phyloP scores from a whole-genome alignment of 768 basidiomycete genomes.

The Trametes punicea region DNA sequence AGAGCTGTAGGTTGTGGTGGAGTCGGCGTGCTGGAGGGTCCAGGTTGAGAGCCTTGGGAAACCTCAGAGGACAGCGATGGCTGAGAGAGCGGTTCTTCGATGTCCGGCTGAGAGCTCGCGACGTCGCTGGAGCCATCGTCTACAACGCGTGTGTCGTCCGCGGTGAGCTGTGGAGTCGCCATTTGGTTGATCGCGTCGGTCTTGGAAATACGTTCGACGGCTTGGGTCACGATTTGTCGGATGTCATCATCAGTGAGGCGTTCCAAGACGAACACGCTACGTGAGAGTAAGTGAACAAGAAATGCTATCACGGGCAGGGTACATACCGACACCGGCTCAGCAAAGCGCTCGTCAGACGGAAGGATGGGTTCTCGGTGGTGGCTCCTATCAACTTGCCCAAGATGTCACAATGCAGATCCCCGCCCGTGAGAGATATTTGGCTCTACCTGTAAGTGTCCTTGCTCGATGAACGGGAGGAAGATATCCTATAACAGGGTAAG shows the following conservation, averaged over 20 bases:
- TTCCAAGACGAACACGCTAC: slow-evolving; percentile 71
- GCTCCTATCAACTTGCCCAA: slow-evolving; percentile 63
- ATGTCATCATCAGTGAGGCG: slow-evolving; percentile 65
- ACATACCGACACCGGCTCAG: slow-evolving; percentile 73
- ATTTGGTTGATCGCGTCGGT: background rate
- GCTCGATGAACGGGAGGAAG: slow-evolving; percentile 79
- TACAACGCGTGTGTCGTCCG: background rate
- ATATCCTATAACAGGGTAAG: slow-evolving; percentile 49
- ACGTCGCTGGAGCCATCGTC: slow-evolving; percentile 16
- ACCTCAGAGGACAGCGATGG: slow-evolving; percentile 17
- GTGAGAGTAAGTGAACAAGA: slow-evolving; percentile 20
- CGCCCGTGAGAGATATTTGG: background rate
- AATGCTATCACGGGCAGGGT: background rate
- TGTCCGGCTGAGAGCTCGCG: slow-evolving; percentile 22
- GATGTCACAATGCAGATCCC: background rate
- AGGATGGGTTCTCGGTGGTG: slow-evolving; percentile 88
- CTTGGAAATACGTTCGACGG: slow-evolving; percentile 38
- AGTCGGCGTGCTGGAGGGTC: slow-evolving; percentile 15
- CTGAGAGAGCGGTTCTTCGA: slow-evolving; percentile 15
- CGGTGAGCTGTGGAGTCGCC: background rate
- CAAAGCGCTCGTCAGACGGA: slow-evolving; percentile 71
- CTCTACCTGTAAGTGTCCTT: slow-evolving; percentile 60
- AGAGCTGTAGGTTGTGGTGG: slow-evolving; percentile 10
- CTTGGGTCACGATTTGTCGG: slow-evolving; percentile 52
- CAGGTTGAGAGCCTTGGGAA: slow-evolving; percentile 14